phyloP scores from a whole-genome alignment of 345 rosid genomes.

The Ceriops zippeliana region DNA sequence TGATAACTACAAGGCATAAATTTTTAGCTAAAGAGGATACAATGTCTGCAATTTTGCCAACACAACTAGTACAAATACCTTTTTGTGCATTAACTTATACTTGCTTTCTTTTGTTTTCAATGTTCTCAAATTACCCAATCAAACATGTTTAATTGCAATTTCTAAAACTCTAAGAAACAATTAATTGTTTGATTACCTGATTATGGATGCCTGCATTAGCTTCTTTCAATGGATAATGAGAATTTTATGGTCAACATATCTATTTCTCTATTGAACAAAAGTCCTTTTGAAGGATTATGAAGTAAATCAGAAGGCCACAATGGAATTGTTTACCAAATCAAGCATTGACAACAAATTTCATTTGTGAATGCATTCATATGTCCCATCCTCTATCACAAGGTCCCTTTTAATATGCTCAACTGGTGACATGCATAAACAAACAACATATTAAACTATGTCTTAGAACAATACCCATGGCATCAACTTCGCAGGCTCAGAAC shows the following conservation, averaged over 20 bases:
- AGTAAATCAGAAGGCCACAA: background rate
- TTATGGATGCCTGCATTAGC: background rate
- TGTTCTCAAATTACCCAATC: too few species aligned
- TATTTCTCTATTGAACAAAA: too few species aligned
- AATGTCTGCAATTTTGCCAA: too few species aligned
- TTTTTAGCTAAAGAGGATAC: background rate
- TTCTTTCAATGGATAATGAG: background rate
- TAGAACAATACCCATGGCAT: conserved; percentile 33
- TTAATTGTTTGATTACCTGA: background rate
- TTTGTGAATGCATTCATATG: background rate
- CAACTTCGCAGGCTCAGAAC: conserved; percentile 29
- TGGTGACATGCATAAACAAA: background rate
- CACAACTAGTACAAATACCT: too few species aligned
- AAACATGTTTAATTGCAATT: too few species aligned
- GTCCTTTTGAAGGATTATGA: background rate
- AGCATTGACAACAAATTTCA: background rate
- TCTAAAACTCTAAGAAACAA: too few species aligned
- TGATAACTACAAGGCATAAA: background rate
- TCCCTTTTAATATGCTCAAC: background rate
- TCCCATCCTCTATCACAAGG: background rate
- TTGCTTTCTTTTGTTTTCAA: too few species aligned
- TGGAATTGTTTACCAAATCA: background rate
- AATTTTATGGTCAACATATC: too few species aligned
- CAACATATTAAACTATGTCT: background rate
- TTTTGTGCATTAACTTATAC: too few species aligned